Evolutionary conservation across 495 filamentous ascomycete species (phyloP), one percentile per base, ranked within the genome.

Genomic region (Penicillium ochrochloron): DNA sequence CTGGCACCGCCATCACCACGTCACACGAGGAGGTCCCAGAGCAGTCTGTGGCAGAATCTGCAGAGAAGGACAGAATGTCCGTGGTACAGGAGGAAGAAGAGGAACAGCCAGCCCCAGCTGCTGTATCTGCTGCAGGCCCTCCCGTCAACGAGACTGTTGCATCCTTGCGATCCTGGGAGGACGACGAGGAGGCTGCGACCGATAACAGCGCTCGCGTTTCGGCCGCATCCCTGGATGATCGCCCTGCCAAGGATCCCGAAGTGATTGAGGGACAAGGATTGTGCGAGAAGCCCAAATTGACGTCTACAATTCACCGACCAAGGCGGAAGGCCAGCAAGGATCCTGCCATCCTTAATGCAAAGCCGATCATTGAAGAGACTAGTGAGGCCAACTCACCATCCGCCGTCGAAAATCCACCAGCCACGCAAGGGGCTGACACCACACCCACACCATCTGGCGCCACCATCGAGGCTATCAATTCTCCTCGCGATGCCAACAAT

Each of bases 241-340:
- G 46, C 39, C 52, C 60, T 27, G 55, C 66, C 50, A 54, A 69
- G 11, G 68, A 74, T 21, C 54, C 70, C 2, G 74, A 81, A 60
- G 61, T 77, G 5, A 75, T 81, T 50, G 78, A 80, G 57, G 78
- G 74, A 15, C 74, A 69, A 58, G 77, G 75, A 34, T 74, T 69
- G 64, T 67, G 68, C 31, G 76, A 78, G 55, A 76, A 75, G 60
- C 75, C 75, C 9, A 75, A 60, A 53, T 51, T 72, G 61, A 67
- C 70, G 27, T 71, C 74, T 54, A 55, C 66, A 31, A 66, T 72
- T 27, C 76, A 78, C 50, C 71, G 75, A 59, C 78, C 78, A 17
- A 75, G 67, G 62, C 70, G 74, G 33, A 76, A 71, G 59, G 46
- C 71, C n/a, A 77, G 71, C 64, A 75, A 60, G 63, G 73, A 76